Conservation (phyloP, 2,329 filamentous ascomycete species). For the Penicillium corylophilum region DNA sequence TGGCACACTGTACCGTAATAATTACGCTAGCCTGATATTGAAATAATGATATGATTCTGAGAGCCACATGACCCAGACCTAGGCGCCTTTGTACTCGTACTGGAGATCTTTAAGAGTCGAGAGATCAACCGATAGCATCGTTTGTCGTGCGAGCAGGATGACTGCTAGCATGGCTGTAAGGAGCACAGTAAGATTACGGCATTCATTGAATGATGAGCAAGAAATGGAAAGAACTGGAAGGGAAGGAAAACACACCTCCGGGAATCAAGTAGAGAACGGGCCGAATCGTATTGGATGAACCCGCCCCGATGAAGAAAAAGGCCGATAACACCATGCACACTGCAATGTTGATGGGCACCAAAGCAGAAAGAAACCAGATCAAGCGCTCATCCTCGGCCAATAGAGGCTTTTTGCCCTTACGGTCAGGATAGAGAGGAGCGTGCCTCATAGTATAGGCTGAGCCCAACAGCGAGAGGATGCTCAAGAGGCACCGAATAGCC, state of each 20-base stretch:
- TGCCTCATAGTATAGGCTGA: constrained; percentile 41
- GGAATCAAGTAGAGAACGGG: constrained; percentile 38
- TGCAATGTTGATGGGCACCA: constrained; percentile 29
- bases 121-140: constrained; percentile 42
- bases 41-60: not conserved
- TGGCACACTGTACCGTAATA: not conserved
- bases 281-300: constrained; percentile 18
- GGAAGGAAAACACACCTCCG: constrained; percentile 31
- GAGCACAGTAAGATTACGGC: constrained; percentile 10
- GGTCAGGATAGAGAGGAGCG: constrained; percentile 28
- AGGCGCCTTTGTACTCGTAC: constrained; percentile 45
- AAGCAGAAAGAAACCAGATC: constrained; percentile 20
- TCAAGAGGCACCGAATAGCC: constrained; percentile 31
- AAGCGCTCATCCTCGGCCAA: constrained; percentile 17
- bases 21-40: not conserved
- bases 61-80: constrained; percentile 1
- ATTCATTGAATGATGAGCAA: not conserved
- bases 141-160: constrained; percentile 31
- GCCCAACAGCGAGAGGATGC: constrained; percentile 37
- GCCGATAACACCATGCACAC: constrained; percentile 32
- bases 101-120: constrained; percentile 38
- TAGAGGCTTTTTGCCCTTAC: constrained; percentile 31
- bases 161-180: constrained; percentile 35
- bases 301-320: constrained; percentile 22
- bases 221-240: not conserved